Evolutionary conservation across 2,329 filamentous ascomycete species (phyloP).

Genomic region (Sporothrix pseudoabietina): DNA sequence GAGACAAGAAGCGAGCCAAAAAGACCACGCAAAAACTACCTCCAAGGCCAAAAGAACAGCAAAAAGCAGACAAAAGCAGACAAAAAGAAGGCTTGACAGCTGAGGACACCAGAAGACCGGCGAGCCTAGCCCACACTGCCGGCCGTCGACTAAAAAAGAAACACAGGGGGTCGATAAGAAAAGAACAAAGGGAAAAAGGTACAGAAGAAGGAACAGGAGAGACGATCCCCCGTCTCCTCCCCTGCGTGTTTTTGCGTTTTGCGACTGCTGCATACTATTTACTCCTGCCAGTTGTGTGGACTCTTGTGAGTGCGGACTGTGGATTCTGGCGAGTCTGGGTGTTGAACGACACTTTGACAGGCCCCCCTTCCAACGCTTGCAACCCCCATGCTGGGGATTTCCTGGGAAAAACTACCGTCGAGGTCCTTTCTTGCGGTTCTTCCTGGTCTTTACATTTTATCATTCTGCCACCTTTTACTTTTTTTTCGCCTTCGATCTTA

Average conservation of each 20-base stretch:
- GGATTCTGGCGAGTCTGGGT: not conserved
- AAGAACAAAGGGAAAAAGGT: not conserved
- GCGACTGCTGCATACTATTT: conserved; percentile 1
- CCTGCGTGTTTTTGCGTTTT: conserved; percentile 22
- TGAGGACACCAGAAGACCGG: not conserved
- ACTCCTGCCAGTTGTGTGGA: not conserved
- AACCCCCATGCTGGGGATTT: conserved; percentile 14
- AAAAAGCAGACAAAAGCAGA: not conserved
- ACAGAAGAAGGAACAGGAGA: not conserved
- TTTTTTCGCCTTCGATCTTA: not conserved
- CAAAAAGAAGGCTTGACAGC: conserved; percentile 12
- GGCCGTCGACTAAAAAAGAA: conserved; percentile 15
- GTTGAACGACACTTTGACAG: conserved; percentile 3
- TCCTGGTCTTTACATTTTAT: not conserved
- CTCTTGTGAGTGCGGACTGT: not conserved
- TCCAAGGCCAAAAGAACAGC: not conserved
- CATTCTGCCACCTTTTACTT: not conserved
- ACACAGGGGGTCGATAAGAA: conserved; percentile 14
- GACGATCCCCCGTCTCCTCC: not conserved
- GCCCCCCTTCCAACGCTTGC: not conserved
- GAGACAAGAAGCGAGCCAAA: not conserved
- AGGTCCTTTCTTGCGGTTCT: not conserved
- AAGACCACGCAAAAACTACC: not conserved
- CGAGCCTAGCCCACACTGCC: conserved; percentile 3
- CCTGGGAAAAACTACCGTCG: conserved; percentile 1